phyloP scores from a whole-genome alignment of 805 yeast genomes.

The Cyberlindnera bimundalis region DNA sequence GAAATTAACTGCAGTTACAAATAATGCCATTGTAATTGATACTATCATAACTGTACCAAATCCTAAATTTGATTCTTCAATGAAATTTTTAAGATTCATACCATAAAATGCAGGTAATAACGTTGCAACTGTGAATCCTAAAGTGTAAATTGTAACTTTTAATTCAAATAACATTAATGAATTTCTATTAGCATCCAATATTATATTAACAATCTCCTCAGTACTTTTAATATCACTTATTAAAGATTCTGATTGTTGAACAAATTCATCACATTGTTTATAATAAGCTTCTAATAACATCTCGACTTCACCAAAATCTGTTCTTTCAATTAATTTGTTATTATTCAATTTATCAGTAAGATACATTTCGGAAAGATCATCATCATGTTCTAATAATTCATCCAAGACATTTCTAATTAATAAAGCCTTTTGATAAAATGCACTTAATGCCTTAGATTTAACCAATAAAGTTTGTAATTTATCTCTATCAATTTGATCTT shows the following conservation, averaged over 20 bases:
- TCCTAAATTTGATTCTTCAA: slow-evolving; percentile 65
- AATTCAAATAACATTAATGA: slow-evolving; percentile 84
- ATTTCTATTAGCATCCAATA: slow-evolving; percentile 87
- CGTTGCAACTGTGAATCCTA: slow-evolving; percentile 84
- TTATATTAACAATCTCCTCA: slow-evolving; percentile 89
- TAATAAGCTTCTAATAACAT: slow-evolving; percentile 86
- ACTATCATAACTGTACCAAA: slow-evolving; percentile 53
- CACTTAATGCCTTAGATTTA: slow-evolving; percentile 64
- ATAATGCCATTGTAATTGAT: slow-evolving; percentile 50
- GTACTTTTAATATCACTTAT: slow-evolving; percentile 84
- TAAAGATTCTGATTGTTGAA: slow-evolving; percentile 82
- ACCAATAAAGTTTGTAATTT: slow-evolving; percentile 69
- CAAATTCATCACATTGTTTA: slow-evolving; percentile 89
- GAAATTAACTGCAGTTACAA: slow-evolving; percentile 55
- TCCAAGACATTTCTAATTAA: slow-evolving; percentile 80
- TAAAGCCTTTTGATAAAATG: slow-evolving; percentile 70
- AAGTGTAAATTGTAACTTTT: slow-evolving; percentile 75
- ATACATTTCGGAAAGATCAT: slow-evolving; percentile 78
- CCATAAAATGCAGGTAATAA: slow-evolving; percentile 86
- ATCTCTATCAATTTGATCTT: slow-evolving; percentile 74
- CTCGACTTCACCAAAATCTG: slow-evolving; percentile 70
- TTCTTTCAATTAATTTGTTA: slow-evolving; percentile 11
- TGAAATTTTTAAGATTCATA: slow-evolving; percentile 76
- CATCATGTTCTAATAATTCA: slow-evolving; percentile 82
- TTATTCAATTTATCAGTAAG: slow-evolving; percentile 41